phyloP scores from a whole-genome alignment of 2,329 filamentous ascomycete species.

The Capronia epimyces region DNA sequence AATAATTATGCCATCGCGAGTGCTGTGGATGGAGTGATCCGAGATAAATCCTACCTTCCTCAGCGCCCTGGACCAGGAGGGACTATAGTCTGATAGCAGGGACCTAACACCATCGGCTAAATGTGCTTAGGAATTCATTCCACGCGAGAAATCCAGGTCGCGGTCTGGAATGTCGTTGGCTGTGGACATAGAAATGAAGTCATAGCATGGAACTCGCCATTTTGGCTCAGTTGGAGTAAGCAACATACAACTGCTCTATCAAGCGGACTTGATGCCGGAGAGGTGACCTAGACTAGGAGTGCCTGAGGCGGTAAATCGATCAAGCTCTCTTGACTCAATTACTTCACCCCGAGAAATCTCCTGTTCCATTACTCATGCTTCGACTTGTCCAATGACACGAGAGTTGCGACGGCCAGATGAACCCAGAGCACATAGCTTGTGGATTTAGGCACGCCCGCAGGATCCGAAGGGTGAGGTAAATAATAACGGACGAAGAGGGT shows the following conservation, averaged over 20 bases:
- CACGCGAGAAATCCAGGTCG: background rate
- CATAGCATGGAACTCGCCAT: background rate
- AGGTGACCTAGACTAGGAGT: no score
- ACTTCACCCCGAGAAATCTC: background rate
- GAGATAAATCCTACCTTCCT: constrained; percentile 3
- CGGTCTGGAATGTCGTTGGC: background rate
- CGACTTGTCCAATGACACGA: background rate
- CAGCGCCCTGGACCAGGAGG: background rate
- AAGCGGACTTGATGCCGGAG: background rate
- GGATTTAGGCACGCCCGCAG: background rate
- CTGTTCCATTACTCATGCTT: background rate
- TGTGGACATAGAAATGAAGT: background rate
- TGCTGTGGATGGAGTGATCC: background rate
- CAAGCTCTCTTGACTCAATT: background rate
- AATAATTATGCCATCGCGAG: background rate
- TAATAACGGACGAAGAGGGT: background rate
- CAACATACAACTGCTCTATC: background rate
- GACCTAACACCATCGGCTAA: background rate
- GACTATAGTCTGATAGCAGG: background rate
- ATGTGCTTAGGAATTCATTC: background rate
- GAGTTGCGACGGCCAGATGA: background rate
- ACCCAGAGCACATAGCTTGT: background rate
- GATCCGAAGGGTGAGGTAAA: background rate
- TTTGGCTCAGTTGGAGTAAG: background rate
- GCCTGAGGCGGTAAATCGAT: background rate